Percentiles rank a stretch among this genome's conserved stretches.
Conservation (phyloP, 2,329 filamentous ascomycete species). For the Xylariomycetidae sp. region DNA sequence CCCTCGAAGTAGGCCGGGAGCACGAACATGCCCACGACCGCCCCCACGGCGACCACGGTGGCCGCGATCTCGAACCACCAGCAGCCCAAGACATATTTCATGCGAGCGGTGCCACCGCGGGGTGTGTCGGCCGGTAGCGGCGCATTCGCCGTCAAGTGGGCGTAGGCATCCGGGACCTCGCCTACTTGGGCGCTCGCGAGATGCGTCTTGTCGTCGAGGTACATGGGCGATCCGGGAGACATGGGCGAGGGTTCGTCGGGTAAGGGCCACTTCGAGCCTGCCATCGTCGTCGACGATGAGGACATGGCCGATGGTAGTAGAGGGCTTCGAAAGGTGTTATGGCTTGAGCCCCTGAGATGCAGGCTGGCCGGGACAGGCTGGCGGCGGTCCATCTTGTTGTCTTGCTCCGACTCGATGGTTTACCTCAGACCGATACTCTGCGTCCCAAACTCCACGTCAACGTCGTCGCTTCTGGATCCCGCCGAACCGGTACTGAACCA, state of each 20-base stretch:
- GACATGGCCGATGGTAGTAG: not conserved
- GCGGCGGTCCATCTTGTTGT: no score
- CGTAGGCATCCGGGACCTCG: not conserved
- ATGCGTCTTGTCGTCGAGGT: not conserved
- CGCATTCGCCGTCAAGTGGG: not conserved
- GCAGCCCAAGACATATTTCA: not conserved
- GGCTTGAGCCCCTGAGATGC: no score
- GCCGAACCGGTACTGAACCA: no score
- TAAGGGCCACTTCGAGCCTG: no score
- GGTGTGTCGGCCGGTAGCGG: not conserved
- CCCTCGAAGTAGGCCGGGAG: not conserved
- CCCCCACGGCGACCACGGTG: not conserved
- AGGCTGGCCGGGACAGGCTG: no score
- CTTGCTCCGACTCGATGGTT: no score
- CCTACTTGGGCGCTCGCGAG: not conserved
- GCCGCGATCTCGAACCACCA: not conserved
- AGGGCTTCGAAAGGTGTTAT: no score
- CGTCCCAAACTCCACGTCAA: no score
- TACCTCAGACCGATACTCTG: no score
- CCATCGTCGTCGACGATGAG: not conserved
- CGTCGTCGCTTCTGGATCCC: no score
- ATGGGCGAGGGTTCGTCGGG: not conserved
- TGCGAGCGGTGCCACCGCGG: not conserved
- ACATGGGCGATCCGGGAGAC: not conserved
- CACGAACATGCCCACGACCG: not conserved